These are phyloP conservation scores for Scleromitrula shiraiana DNA, from an alignment of 2,329 filamentous ascomycete species.

Conservation along the genomic window DNA sequence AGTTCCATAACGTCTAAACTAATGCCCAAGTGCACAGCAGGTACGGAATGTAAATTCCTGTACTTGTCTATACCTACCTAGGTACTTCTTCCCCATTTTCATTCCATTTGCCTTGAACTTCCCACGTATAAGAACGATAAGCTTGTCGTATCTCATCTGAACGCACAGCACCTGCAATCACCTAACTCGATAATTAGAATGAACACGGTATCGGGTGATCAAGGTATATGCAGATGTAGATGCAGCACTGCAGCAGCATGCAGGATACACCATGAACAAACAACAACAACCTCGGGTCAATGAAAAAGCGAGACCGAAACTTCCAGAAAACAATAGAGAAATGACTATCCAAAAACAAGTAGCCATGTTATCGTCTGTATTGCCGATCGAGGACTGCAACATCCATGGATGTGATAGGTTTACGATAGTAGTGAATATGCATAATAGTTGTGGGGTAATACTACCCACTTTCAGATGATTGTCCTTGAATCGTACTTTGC, in stretches of 20 bases:
- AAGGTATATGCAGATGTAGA: background rate
- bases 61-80: background rate
- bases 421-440: background rate
- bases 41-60: too few relatives aligned
- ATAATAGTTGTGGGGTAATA: background rate
- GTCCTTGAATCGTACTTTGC: background rate
- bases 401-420: background rate
- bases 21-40: too few relatives aligned
- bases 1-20: too few relatives aligned
- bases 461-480: background rate
- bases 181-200: background rate
- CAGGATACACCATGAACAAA: background rate
- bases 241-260: too few relatives aligned
- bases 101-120: background rate
- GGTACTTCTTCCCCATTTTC: too few relatives aligned
- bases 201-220: background rate
- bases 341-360: background rate
- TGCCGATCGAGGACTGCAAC: background rate
- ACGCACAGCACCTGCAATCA: too few relatives aligned
- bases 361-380: background rate
- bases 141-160: too few relatives aligned
- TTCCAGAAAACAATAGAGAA: background rate
- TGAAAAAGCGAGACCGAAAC: background rate
- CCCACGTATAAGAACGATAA: constrained; percentile 1
- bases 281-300: background rate